Percentiles rank a stretch among this genome's conserved stretches.
These are phyloP conservation scores for Arthrobotrys sphaeroides DNA, from an alignment of 2,329 filamentous ascomycete species.

Conservation along the genomic window DNA sequence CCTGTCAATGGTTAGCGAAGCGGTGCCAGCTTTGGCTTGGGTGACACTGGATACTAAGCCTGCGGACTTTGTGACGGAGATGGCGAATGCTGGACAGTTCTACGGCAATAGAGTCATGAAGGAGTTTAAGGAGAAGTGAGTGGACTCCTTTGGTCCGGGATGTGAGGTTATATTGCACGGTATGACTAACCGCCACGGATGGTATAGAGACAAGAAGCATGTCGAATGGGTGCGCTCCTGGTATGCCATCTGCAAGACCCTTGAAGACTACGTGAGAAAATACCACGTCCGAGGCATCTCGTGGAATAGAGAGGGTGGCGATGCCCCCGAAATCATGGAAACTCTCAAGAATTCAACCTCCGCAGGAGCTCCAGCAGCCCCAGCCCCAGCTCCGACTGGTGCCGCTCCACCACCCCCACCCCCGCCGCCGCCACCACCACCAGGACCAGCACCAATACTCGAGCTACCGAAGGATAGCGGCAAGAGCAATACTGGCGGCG, in stretches of 20 bases:
- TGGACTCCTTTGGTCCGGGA: not conserved
- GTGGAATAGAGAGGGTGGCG: slow-evolving; percentile 83
- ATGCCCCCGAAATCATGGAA: slow-evolving; percentile 75
- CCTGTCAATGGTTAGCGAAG: slow-evolving; percentile 85
- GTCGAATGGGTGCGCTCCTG: slow-evolving; percentile 92
- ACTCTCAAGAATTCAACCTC: slow-evolving; percentile 64
- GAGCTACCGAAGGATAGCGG: slow-evolving; percentile 60
- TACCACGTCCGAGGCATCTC: slow-evolving; percentile 80
- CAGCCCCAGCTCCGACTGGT: slow-evolving; percentile 65
- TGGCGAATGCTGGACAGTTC: slow-evolving; percentile 84
- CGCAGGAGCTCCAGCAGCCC: slow-evolving; percentile 61
- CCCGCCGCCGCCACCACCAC: slow-evolving; percentile 75
- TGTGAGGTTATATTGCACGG: no score
- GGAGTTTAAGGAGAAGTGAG: slow-evolving; percentile 83
- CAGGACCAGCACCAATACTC: slow-evolving; percentile 68
- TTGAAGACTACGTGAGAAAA: slow-evolving; percentile 84
- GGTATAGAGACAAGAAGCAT: slow-evolving; percentile 77
- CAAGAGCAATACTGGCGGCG: slow-evolving; percentile 65
- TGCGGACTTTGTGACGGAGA: slow-evolving; percentile 83
- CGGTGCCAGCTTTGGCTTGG: slow-evolving; percentile 90
- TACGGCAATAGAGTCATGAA: slow-evolving; percentile 94
- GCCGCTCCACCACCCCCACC: slow-evolving; percentile 67
- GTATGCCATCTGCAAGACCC: slow-evolving; percentile 85
- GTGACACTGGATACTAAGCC: slow-evolving; percentile 85
- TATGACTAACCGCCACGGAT: no score